A percentile compares a stretch with the other conserved stretches of the same genome.
phyloP scores from a whole-genome alignment of 2,329 filamentous ascomycete genomes.

The Diaporthe sp. region DNA sequence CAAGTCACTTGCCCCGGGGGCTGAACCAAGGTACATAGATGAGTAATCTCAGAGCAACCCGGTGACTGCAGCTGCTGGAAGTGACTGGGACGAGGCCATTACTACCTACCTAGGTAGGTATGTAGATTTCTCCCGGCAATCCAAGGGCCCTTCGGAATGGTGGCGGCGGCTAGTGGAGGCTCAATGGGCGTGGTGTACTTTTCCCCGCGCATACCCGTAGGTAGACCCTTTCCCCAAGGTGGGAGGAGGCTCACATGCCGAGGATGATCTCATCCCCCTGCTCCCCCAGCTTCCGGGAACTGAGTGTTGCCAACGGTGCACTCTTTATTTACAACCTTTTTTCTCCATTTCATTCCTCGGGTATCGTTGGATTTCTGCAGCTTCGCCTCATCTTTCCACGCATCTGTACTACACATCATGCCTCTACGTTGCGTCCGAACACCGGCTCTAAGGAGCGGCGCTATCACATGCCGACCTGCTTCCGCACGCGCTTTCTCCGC shows the following conservation, averaged over 20 bases:
- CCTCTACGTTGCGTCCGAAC: slow-evolving; percentile 48
- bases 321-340: background rate
- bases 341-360: background rate
- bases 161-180: slow-evolving; percentile 39
- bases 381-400: background rate
- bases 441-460: slow-evolving; percentile 28
- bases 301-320: background rate
- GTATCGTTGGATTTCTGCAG: background rate
- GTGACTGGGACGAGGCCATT: background rate
- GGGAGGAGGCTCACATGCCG: slow-evolving; percentile 35
- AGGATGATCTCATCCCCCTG: slow-evolving; percentile 38
- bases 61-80: background rate
- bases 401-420: background rate
- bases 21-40: background rate
- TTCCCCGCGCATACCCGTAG: slow-evolving; percentile 14
- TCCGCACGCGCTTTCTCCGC: slow-evolving; percentile 62
- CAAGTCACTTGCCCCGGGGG: background rate
- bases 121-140: background rate
- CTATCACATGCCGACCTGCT: slow-evolving; percentile 41
- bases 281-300: slow-evolving; percentile 16
- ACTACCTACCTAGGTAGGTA: too few relatives aligned
- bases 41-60: background rate
- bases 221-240: slow-evolving; percentile 5
- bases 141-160: slow-evolving; percentile 2
- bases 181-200: slow-evolving; percentile 9